Percentiles rank a stretch among this genome's conserved stretches.
Conservation (phyloP, 257 asterid genomes). For the Solanum bukasovii region DNA sequence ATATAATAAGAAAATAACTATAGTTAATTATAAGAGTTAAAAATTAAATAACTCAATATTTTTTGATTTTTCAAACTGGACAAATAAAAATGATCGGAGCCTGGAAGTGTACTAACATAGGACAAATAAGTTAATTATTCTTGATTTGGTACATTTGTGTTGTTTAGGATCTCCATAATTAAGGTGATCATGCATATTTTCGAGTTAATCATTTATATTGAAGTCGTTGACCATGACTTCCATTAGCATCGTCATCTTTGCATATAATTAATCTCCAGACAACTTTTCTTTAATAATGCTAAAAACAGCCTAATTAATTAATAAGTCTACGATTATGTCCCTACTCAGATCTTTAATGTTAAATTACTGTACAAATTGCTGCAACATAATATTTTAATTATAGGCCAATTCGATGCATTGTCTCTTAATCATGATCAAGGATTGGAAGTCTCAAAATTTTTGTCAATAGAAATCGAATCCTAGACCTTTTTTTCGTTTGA, state of each 20-base stretch:
- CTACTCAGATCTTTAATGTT: background rate
- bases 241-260: background rate
- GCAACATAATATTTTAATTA: background rate
- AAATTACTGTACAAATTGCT: background rate
- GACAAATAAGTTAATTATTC: background rate
- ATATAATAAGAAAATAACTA: background rate
- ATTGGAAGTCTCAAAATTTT: background rate
- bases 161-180: background rate
- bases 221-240: slow-evolving; percentile 1
- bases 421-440: background rate
- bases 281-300: background rate
- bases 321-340: background rate
- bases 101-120: background rate
- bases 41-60: background rate
- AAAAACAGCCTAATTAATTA: background rate
- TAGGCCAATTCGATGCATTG: background rate
- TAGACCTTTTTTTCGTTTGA: background rate
- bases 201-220: background rate
- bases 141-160: background rate
- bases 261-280: background rate
- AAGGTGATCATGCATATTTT: background rate
- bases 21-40: background rate
- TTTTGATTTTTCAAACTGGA: background rate
- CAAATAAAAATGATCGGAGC: background rate
- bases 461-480: background rate